Percentiles rank a stretch among this genome's conserved stretches.
Evolutionary conservation across 495 filamentous ascomycete species (phyloP).

Genomic region (Aspergillus baeticus): DNA sequence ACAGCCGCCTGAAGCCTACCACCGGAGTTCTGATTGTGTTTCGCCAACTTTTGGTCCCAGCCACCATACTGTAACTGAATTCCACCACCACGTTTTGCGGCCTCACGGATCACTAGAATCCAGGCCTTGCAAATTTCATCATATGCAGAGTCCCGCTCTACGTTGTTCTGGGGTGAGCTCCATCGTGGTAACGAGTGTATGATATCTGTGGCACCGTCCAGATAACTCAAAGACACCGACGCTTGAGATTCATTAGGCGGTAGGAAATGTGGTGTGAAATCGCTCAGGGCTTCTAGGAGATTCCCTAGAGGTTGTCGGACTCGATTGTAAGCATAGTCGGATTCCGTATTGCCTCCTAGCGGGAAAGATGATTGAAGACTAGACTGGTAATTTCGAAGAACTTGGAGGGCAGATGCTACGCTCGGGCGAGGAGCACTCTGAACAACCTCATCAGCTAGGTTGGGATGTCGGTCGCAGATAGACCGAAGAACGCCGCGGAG

Average conservation of each 20-base stretch:
- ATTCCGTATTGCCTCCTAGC: constrained; percentile 74
- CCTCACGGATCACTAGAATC: constrained; percentile 88
- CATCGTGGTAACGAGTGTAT: constrained; percentile 87
- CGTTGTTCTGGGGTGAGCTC: constrained; percentile 79
- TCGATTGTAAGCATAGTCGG: constrained; percentile 93
- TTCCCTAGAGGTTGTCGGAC: constrained; percentile 77
- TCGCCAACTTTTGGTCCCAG: constrained; percentile 86
- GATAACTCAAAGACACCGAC: constrained; percentile 73
- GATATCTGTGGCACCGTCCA: constrained; percentile 85
- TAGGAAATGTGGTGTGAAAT: constrained; percentile 93
- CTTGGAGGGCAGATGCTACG: constrained; percentile 72
- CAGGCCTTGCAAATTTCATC: constrained; percentile 94
- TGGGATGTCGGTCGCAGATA: constrained; percentile 86
- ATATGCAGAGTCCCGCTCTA: constrained; percentile 91
- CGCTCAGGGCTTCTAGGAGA: constrained; percentile 83
- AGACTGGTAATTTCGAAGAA: constrained; percentile 78
- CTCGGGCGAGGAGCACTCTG: constrained; percentile 80
- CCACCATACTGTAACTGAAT: constrained; percentile 87
- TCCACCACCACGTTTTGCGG: constrained; percentile 85
- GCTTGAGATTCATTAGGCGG: constrained; percentile 85
- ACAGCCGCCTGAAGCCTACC: constrained; percentile 82
- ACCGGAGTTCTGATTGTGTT: constrained; percentile 84
- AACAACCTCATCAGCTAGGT: constrained; percentile 73
- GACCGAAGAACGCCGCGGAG: constrained; percentile 78
- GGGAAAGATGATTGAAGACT: constrained; percentile 79